These are phyloP conservation scores for Wickerhamiella azymoides DNA, from an alignment of 805 yeast species.

Conservation along the genomic window DNA sequence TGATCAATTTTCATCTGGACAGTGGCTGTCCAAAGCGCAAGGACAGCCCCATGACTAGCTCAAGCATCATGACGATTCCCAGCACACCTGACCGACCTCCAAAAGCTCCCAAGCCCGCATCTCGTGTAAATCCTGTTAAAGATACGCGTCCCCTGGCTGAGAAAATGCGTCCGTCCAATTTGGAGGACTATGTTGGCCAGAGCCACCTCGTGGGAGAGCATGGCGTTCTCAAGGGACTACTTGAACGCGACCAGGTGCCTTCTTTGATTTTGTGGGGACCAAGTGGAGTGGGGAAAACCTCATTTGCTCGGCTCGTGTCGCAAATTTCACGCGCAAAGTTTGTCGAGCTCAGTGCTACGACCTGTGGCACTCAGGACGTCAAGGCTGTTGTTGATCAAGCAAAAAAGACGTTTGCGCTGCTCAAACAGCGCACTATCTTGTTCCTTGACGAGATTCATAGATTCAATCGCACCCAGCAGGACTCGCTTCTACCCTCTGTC, in stretches of 20 bases:
- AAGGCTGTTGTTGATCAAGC: slow-evolving; percentile 46
- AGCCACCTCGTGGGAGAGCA: slow-evolving; percentile 49
- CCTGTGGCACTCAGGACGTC: slow-evolving; percentile 52
- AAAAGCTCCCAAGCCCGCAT: neutral
- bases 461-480: slow-evolving; percentile 77
- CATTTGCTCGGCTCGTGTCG: slow-evolving; percentile 65
- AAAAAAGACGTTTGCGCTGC: slow-evolving; percentile 31
- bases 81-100: neutral
- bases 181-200: slow-evolving; percentile 76
- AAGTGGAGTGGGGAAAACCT: slow-evolving; percentile 87
- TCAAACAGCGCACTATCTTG: slow-evolving; percentile 47
- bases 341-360: slow-evolving; percentile 76
- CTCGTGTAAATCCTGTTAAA: neutral
- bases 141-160: slow-evolving; percentile 50
- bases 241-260: slow-evolving; percentile 40
- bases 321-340: slow-evolving; percentile 39
- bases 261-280: slow-evolving; percentile 91
- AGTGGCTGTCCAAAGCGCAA: slow-evolving; percentile 22
- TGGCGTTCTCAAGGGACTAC: slow-evolving; percentile 54
- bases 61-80: neutral
- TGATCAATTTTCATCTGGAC: slow-evolving; percentile 25
- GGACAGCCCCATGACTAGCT: neutral
- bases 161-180: slow-evolving; percentile 57
- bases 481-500: slow-evolving; percentile 65
- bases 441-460: slow-evolving; percentile 92